Base-by-base conservation (phyloP, 768 basidiomycete species). In the Trametes elegans region DNA sequence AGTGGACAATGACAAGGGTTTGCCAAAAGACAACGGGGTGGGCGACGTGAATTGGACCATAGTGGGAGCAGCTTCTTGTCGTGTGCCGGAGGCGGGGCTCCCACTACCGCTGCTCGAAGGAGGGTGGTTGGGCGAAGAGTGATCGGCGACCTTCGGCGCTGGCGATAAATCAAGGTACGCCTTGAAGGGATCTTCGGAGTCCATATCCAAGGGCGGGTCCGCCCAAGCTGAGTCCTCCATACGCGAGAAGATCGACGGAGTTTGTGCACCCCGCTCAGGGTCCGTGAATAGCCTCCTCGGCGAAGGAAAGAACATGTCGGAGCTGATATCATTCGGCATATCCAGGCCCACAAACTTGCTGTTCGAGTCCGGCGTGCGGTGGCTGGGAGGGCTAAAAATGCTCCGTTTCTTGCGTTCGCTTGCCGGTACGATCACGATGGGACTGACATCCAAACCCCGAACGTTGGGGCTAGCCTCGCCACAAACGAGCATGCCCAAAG, bases 401-500 rank as follows among this genome's bases (percentile, higher is more conserved):
- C 75, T 69, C 60, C 45, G 66, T 64, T 55, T 68, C 61, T 60
- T 75, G 74, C 63, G 71, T 61, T 68, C 68, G 49, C 63, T 65
- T 8, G 61, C 62, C 24, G 68, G 67, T 16, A 65, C 66, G 43
- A 69, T 63, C 19, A 67, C 61, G 32, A 68, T 59, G n/a, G 68
- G 72, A 49, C 67, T 70, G 28, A 67, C 69, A 53, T 75, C 76
- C 43, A 77, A 31, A 11, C 65, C 62, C 29, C 61, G 49, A 19
- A 62, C 58, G 32, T 19, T 61, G 9, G 54, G 74, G 58, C 81
- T 87, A 9, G 73, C 69, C 18, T 75, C 71, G 31, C 79, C 80
- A 14, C 75, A 76, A 36, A 81, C 76, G 26, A 89, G 73, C 79
- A 86, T 81, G 50, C 80, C 78, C 39, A 91, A 72, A 27, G 84